A percentile compares a stretch with the other conserved stretches of the same genome.
phyloP scores from a whole-genome alignment of 2,329 filamentous ascomycete genomes.

The Aureobasidium sp. region DNA sequence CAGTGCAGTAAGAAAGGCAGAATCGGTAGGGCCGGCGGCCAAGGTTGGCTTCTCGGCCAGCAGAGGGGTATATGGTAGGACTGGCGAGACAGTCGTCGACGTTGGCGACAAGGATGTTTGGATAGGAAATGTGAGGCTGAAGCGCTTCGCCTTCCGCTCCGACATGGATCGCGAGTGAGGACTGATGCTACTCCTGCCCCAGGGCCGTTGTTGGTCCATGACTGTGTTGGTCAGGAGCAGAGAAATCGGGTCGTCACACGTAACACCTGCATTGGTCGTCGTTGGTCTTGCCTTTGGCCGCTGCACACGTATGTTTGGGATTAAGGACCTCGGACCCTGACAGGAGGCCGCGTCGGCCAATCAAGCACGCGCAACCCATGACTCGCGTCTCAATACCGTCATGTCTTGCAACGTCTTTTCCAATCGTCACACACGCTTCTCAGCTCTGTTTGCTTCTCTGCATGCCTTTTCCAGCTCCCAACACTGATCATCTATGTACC shows the following conservation, averaged over 20 bases:
- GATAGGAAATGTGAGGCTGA: conserved; percentile 42
- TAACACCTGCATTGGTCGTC: neutral
- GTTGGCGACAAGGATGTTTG: conserved; percentile 27
- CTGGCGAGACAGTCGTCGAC: conserved; percentile 25
- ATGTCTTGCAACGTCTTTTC: neutral
- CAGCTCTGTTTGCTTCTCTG: neutral
- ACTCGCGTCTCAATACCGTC: neutral
- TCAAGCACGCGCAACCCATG: neutral
- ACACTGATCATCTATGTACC: neutral
- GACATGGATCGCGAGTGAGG: conserved; percentile 2
- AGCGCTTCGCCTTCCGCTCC: conserved; percentile 28
- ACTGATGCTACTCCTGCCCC: neutral
- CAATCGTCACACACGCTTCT: neutral
- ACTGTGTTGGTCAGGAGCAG: neutral
- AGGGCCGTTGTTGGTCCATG: conserved; percentile 2
- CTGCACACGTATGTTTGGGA: neutral
- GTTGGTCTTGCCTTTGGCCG: neutral
- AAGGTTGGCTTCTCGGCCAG: conserved; percentile 35
- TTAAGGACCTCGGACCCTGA: neutral
- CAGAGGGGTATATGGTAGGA: conserved; percentile 19
- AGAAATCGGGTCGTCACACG: neutral
- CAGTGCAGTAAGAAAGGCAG: conserved; percentile 72
- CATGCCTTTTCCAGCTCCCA: neutral
- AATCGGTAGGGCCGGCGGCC: conserved; percentile 31
- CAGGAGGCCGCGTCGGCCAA: neutral